A percentile compares a stretch with the other conserved stretches of the same genome.
Evolutionary conservation across 1,284 basidiomycete genomes (phyloP).

Genomic region (Trametes pubescens): DNA sequence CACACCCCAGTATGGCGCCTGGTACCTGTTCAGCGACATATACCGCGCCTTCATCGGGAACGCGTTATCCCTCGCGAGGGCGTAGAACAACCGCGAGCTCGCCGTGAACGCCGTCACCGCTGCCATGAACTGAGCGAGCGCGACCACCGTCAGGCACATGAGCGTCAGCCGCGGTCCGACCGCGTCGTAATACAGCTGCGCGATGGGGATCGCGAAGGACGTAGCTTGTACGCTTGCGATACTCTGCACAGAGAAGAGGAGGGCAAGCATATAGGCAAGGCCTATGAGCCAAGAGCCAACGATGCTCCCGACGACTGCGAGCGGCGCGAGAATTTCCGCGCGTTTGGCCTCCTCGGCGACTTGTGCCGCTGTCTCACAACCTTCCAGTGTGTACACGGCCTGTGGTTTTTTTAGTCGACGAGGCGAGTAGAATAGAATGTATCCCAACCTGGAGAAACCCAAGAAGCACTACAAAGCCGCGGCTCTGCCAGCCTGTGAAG

Average conservation of each 20-base stretch:
- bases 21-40: conserved; percentile 54
- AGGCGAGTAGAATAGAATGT: not conserved
- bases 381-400: conserved; percentile 70
- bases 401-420: conserved; percentile 25
- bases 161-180: conserved; percentile 57
- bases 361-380: conserved; percentile 70
- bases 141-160: conserved; percentile 60
- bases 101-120: conserved; percentile 68
- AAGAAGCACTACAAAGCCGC: conserved; percentile 64
- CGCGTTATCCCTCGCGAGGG: conserved; percentile 62
- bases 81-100: conserved; percentile 64
- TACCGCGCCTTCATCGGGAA: conserved; percentile 35
- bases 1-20: conserved; percentile 64
- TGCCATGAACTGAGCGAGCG: conserved; percentile 62
- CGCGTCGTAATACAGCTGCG: conserved; percentile 65
- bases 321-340: conserved; percentile 63
- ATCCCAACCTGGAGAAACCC: conserved; percentile 61
- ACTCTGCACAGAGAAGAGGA: conserved; percentile 65
- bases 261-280: conserved; percentile 64
- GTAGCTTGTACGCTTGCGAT: conserved; percentile 58
- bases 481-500: conserved; percentile 63
- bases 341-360: conserved; percentile 67
- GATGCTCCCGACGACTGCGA: conserved; percentile 63
- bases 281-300: conserved; percentile 69
- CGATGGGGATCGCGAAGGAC: conserved; percentile 62